Evolutionary conservation across 2,329 filamentous ascomycete species (phyloP), one percentile per base, ranked within the genome.

Genomic region (Venturia carpophila): DNA sequence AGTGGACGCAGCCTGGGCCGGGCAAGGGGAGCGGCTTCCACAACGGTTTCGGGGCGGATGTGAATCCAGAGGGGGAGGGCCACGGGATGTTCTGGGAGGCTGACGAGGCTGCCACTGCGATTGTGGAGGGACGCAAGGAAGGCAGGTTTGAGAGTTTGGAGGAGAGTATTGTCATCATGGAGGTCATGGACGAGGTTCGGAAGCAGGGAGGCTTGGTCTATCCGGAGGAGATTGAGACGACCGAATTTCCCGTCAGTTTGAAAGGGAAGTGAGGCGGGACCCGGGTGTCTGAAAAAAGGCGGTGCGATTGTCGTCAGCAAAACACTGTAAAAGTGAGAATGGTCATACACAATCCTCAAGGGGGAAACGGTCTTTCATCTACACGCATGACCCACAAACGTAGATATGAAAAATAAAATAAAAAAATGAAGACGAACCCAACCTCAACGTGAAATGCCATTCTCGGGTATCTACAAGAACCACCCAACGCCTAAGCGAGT

Each of bases 1-100:
- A 76, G n/a, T 80, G 75, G 70, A 70, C 73, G 15, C 76, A 77
- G 63, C 79, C 79, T 1, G 79, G 78, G 5, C 79, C 79, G 9
- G 79, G 78, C n/a, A 74, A 76, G 68, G 77, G 77, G 30, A 77
- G 74, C 62, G 77, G 75, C 7, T 81, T 78, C 76, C 73, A 74
- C 70, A 81, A 80, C 65, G 79, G 79, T 39, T 81, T 80, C 65
- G 77, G 75, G 19, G 75, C 71, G 49, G 68, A 68, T 34, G 71
- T 69, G 64, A 73, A 79, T 41, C 77, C 83, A 66, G 84, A 85
- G 37, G 82, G 80, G 17, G 76, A 80, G 69, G 91, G 90, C 13
- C 87, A 91, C 68, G 91, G 91, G 62, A 94, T 95, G 90, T 94
- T 91, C 78, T 93, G 88, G 88, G 89, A 92, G 75, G 90, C 90